Base-by-base conservation (phyloP, 805 yeast genomes). In the Yarrowia sp. region DNA sequence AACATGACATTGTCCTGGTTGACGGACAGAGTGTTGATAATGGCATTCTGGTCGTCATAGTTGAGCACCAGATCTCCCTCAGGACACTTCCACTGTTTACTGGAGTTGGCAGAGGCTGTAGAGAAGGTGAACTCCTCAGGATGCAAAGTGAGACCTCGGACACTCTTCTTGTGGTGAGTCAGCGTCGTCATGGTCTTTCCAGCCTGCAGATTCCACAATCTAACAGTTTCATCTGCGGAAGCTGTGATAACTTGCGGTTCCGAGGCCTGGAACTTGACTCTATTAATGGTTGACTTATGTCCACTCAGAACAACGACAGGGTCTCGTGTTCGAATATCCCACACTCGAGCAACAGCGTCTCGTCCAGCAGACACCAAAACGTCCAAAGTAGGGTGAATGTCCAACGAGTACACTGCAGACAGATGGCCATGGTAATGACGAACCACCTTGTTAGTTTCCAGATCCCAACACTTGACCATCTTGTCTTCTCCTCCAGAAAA, bases 401-500 rank as follows among this genome's bases (percentile, higher is more conserved):
- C 94, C 52, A 93, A 82, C 0, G 96, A 83, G 74, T 91, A 92
- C 1, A 95, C 91, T 4, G 97, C 96, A 40, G 97, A 91, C 35
- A 91, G 82, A 79, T 95, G 99, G 3, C 99, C 99, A 79, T 93
- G 96, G 77, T 91, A 95, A 73, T 92, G 92, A 69, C 98, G 81
- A 4, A 92, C 85, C 1, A 91, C 86, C 72, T 86, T 86, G 73
- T 93, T 91, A 74, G 87, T 85, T 77, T 94, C 98, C 72, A 95
- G 82, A 80, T 95, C 99, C 98, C 98, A 95, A 78, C 98, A 93
- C 75, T 91, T 87, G 10, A 92, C 91, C 35, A 92, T 83, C 77
- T 93, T 93, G 77, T 95, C 99, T 75, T 95, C 98, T 53, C 97
- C 90, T 32, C 95, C 93, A 14, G 94, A 86, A 76, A 93, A 95